Conservation (phyloP, 202 grass and related monocot species). For the Saccharum hybrid region DNA sequence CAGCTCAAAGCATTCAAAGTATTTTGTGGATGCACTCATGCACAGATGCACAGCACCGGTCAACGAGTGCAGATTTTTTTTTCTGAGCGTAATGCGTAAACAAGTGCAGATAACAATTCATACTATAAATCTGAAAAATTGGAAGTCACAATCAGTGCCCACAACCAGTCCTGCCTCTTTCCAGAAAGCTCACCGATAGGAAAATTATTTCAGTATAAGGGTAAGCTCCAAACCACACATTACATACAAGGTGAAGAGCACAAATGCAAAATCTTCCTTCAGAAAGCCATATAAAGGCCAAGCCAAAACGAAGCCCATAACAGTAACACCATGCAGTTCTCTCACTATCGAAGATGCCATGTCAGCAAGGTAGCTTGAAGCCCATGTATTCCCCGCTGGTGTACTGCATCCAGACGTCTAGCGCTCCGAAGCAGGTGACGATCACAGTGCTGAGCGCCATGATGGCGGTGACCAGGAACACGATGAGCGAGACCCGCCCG, state of each 20-base stretch:
- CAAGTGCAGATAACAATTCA: too few species aligned
- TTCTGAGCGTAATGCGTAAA: too few species aligned
- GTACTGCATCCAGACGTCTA: conserved; percentile 74
- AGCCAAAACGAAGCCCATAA: conserved; percentile 1
- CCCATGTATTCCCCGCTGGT: conserved; percentile 69
- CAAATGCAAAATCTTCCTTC: too few species aligned
- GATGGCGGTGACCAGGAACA: conserved; percentile 67
- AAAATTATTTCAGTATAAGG: conserved; percentile 3
- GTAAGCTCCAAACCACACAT: not conserved
- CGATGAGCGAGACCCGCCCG: conserved; percentile 70
- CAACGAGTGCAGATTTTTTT: too few species aligned
- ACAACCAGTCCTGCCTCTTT: conserved; percentile 13
- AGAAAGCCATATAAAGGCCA: not conserved
- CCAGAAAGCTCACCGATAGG: not conserved
- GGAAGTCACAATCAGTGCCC: not conserved
- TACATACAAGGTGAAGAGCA: conserved; percentile 12
- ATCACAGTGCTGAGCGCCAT: conserved; percentile 79
- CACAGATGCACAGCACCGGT: too few species aligned
- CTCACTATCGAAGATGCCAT: conserved; percentile 14
- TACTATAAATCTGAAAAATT: too few species aligned
- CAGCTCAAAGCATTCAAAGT: too few species aligned
- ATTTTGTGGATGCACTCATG: too few species aligned
- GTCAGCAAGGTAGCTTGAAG: conserved; percentile 67
- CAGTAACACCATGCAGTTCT: not conserved
- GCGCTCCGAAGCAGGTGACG: conserved; percentile 58